These are phyloP conservation scores for Xerocomus amazonicus DNA, from an alignment of 1,284 basidiomycete genomes.

Conservation along the genomic window DNA sequence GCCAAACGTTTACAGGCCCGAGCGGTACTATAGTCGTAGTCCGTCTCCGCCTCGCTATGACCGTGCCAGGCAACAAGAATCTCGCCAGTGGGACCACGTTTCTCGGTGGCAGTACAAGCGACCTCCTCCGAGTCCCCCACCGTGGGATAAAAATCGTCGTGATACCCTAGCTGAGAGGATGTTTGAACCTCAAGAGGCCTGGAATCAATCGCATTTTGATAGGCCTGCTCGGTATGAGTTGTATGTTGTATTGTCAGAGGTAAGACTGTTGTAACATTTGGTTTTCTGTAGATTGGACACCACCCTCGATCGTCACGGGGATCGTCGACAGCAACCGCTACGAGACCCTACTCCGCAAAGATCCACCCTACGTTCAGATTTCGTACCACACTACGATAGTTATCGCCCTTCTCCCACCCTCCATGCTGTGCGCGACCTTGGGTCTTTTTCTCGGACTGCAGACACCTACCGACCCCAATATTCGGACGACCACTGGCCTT, in stretches of 20 bases:
- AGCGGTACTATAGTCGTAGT: conserved; percentile 42
- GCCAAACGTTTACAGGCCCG: conserved; percentile 34
- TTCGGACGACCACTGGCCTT: conserved; percentile 26
- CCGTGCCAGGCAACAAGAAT: conserved; percentile 31
- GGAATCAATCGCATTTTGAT: conserved; percentile 56
- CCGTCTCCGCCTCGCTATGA: conserved; percentile 52
- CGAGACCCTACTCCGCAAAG: conserved; percentile 38
- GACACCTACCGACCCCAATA: conserved; percentile 42
- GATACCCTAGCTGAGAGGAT: conserved; percentile 50
- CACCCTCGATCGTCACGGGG: conserved; percentile 26
- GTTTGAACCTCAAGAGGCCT: conserved; percentile 67
- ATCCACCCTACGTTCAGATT: conserved; percentile 26
- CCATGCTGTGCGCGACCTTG: conserved; percentile 31
- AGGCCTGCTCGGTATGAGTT: conserved; percentile 30
- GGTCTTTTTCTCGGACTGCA: conserved; percentile 33
- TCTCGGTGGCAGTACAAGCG: conserved; percentile 31
- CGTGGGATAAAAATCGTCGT: conserved; percentile 35
- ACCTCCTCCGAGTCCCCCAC: conserved; percentile 34
- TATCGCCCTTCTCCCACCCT: conserved; percentile 39
- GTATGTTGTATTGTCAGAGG: conserved; percentile 21
- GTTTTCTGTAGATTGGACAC: conserved; percentile 24
- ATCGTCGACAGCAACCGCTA: conserved; percentile 32
- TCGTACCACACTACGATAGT: conserved; percentile 35
- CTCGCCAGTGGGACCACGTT: conserved; percentile 33
- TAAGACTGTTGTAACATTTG: conserved; percentile 21